Evolutionary conservation across 352 stramenopile genomes (phyloP).

Genomic region (Pythium scleroteichum): DNA sequence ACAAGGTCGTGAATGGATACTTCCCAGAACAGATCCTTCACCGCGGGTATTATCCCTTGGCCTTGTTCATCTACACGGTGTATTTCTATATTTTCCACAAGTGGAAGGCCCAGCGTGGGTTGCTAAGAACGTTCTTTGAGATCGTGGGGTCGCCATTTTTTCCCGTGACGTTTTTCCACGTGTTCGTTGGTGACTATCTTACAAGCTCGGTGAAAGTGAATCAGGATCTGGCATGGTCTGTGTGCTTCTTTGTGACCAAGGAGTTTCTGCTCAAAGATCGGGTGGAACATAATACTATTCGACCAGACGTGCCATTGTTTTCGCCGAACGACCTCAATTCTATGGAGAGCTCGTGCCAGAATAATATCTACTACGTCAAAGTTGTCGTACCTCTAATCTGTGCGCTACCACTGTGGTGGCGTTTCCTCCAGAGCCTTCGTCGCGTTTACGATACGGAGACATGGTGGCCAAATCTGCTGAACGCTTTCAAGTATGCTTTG

Average conservation of each 20-base stretch:
- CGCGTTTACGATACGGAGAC: slow-evolving; percentile 94
- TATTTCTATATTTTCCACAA: slow-evolving; percentile 92
- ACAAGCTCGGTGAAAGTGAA: slow-evolving; percentile 85
- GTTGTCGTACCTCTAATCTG: slow-evolving; percentile 95
- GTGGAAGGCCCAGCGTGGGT: slow-evolving; percentile 76
- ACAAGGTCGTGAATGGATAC: slow-evolving; percentile 93
- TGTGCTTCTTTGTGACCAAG: slow-evolving; percentile 94
- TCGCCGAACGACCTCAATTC: slow-evolving; percentile 19
- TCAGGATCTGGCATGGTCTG: slow-evolving; percentile 91
- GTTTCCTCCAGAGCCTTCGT: slow-evolving; percentile 96
- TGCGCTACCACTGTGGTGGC: slow-evolving; percentile 94
- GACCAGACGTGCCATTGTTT: slow-evolving; percentile 4
- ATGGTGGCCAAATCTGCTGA: slow-evolving; percentile 95
- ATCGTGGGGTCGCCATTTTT: slow-evolving; percentile 91
- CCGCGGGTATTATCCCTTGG: slow-evolving; percentile 91
- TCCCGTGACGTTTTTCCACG: slow-evolving; percentile 94
- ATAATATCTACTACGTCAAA: slow-evolving; percentile 93
- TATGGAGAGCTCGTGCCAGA: slow-evolving; percentile 36
- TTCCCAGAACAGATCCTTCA: slow-evolving; percentile 82
- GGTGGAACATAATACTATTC: slow-evolving; percentile 20
- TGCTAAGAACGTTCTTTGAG: slow-evolving; percentile 88
- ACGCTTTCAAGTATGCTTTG: slow-evolving; percentile 95
- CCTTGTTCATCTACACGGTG: slow-evolving; percentile 92
- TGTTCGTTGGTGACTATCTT: slow-evolving; percentile 88
- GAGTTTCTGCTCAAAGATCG: slow-evolving; percentile 90